Evolutionary conservation across 2,329 filamentous ascomycete species (phyloP).

Genomic region (Exophiala sp.): DNA sequence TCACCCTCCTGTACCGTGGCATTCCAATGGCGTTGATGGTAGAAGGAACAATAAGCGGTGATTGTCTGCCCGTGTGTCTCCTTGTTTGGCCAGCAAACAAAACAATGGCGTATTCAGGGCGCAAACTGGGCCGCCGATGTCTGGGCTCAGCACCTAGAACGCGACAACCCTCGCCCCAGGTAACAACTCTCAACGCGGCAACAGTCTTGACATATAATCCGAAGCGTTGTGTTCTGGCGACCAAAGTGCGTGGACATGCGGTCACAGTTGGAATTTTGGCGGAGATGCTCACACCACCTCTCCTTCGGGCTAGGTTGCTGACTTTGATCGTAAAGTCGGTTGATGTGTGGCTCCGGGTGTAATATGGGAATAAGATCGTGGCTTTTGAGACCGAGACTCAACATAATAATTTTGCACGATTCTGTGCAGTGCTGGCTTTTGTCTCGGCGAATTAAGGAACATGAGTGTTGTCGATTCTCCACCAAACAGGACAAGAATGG

Average conservation of each 20-base stretch:
- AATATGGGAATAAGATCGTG: conserved; percentile 1
- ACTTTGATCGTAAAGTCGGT: conserved; percentile 1
- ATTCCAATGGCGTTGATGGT: conserved; percentile 5
- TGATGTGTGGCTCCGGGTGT: conserved; percentile 4
- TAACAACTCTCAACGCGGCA: too few species aligned
- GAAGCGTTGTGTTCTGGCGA: background rate
- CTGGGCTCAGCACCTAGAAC: background rate
- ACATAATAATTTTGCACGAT: conserved; percentile 16
- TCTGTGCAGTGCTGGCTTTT: conserved; percentile 1
- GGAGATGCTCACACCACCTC: conserved; percentile 10
- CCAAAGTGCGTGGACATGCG: background rate
- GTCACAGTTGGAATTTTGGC: background rate
- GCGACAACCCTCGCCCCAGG: too few species aligned
- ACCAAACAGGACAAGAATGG: background rate
- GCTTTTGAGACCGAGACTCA: conserved; percentile 1
- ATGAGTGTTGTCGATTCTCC: background rate
- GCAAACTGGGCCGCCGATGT: background rate
- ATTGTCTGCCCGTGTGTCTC: background rate
- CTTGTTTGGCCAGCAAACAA: background rate
- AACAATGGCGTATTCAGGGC: background rate
- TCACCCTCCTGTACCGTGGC: conserved; percentile 12
- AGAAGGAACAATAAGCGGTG: background rate
- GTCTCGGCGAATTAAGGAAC: conserved; percentile 23
- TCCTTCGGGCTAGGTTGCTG: conserved; percentile 4
- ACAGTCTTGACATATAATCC: background rate